Conservation (phyloP, 2,329 filamentous ascomycete genomes). For the Sporothrix globosa region DNA sequence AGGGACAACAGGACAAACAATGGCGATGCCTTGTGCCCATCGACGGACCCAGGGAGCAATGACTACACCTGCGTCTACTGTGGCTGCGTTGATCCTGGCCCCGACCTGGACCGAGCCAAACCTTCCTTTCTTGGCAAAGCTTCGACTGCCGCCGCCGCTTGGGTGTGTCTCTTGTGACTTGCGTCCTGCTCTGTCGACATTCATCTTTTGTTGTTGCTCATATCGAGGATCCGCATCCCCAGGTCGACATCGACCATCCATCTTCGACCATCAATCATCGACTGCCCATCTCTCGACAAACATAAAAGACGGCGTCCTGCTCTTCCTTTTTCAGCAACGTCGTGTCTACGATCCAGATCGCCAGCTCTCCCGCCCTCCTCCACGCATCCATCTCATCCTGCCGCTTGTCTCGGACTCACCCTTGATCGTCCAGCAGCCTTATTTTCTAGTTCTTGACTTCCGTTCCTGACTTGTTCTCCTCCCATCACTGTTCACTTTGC, state of each 20-base stretch:
- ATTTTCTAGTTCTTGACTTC: not conserved
- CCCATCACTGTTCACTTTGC: not conserved
- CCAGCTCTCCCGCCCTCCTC: not conserved
- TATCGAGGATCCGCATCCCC: not conserved
- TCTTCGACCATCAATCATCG: not conserved
- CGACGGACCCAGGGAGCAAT: too few species aligned
- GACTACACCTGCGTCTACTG: too few species aligned
- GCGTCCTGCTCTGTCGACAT: not conserved
- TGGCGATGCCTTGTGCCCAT: too few species aligned
- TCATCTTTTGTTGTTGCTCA: not conserved
- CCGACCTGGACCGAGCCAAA: not conserved
- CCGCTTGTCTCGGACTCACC: not conserved
- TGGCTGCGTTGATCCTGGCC: too few species aligned
- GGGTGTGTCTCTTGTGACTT: not conserved
- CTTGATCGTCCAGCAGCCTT: conserved; percentile 17
- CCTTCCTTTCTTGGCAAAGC: conserved; percentile 28
- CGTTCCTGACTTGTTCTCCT: not conserved
- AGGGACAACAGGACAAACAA: not conserved
- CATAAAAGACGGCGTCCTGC: conserved; percentile 9
- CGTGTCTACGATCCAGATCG: conserved; percentile 21
- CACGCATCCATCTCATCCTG: conserved; percentile 7
- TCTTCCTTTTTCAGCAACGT: conserved; percentile 7
- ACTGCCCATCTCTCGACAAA: not conserved
- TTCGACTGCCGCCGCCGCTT: not conserved
- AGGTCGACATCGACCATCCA: not conserved